Base-by-base conservation (phyloP, 257 asterid genomes). In the Lycium ferocissimum region DNA sequence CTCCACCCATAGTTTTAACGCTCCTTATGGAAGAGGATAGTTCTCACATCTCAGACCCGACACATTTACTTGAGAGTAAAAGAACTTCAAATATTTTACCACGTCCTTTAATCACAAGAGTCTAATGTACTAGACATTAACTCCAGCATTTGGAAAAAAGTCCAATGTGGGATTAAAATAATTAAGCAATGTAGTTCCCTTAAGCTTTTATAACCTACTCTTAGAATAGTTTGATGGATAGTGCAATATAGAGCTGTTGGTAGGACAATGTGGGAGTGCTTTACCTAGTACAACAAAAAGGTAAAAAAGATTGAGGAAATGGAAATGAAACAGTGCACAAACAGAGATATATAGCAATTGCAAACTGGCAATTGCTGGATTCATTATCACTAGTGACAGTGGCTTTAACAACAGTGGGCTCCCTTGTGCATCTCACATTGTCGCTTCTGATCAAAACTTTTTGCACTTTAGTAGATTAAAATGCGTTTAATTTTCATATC, bases 341-440 rank as follows among this genome's bases (percentile, higher is more conserved):
- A 71, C 75, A 86, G 86, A 81, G 40, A 63, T 10, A 7, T 9
- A 47, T 17, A 26, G 9, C 7, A 80, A 54, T 82, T 88, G 85
- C 93, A 88, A 90, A 91, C 93, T 95, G 98, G 98, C 92, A 91
- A 92, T 92, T 88, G 97, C 96, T 92, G 97, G 95, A 92, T 84
- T 89, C 95, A 93, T 93, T 86, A 94, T 93, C 54, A 80, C 85
- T 53, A 65, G 33, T 80, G 65, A 85, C 85, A 83, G 84, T 85
- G 67, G 58, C 89, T 91, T 92, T 84, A 83, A 70, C 86, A 86
- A 88, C 57, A 69, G 95, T 91, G 98, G 97, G 93, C 93, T 87
- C 94, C 83, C 83, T 89, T 85, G 87, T 79, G 83, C 81, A 76
- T 47, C 26, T 58, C 26, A 14, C 38, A 82, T 59, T 84, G 86